Evolutionary conservation across 192 early-diverging fungal genomes (phyloP), one percentile per base, ranked within the genome.

Genomic region (Borealophlyctis nickersoniae): DNA sequence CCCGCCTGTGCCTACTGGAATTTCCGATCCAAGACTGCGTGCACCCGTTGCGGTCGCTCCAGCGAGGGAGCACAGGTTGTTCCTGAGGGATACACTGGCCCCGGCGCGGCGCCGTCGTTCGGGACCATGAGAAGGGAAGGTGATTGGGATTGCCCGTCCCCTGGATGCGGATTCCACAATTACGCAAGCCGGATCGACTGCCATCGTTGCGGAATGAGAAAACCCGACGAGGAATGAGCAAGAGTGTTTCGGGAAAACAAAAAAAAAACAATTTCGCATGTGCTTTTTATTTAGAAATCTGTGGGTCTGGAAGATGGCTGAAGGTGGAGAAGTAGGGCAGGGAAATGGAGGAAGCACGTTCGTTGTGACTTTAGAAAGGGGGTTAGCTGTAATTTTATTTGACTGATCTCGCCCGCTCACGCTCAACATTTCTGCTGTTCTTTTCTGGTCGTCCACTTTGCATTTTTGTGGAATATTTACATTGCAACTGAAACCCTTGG

Each of bases 111-210:
- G 45, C 11, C 22, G 16, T 35, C 5, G 68, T 19, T 36, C 33
- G 71, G 39, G 73, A 53, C 36, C 62, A 49, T 70, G 69, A 26
- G 75, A 65, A 56, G 75, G 19, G 73, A 81, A 11, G 89, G 89
- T n/a, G 89, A 91, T 67, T 91, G 89, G 89, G 81, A 84, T 45
- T 91, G 89, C 57, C 84, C 87, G 14, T 83, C 77, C 62, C 69
- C 71, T 14, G 48, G 45, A 26, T 91, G 89, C 69, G 56, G 64
- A 16, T 91, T 88, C 73, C 90, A 90, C 58, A 91, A 91, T 65
- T 91, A 87, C 72, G 85, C 88, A 0, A 87, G 83, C 26, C 73
- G 90, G 49, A 73, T 68, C 5, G 73, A 75, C 34, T 91, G 90
- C 56, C 80, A 83, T 70, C 75, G 82, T 26, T 91, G 90, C 62